phyloP scores from a whole-genome alignment of 768 basidiomycete genomes.

The Auricularia heimuer region DNA sequence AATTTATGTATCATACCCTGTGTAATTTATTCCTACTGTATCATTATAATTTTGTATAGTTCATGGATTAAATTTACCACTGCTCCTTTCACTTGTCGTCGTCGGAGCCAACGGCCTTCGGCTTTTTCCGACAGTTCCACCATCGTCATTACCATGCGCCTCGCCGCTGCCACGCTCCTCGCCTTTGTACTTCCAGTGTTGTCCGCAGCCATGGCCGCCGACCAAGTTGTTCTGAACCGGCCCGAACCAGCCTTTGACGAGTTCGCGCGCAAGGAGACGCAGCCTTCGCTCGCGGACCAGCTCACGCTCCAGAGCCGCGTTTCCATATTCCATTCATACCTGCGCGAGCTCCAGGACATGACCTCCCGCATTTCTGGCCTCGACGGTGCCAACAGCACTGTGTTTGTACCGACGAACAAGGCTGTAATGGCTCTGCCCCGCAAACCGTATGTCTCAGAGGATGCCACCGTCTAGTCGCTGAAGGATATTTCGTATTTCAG shows the following conservation, averaged over 20 bases:
- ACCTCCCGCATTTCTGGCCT: slow-evolving; percentile 35
- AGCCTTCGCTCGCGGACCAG: slow-evolving; percentile 61
- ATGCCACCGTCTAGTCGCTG: background rate
- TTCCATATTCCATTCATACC: slow-evolving; percentile 80
- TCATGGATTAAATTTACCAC: too few species aligned
- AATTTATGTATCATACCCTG: background rate
- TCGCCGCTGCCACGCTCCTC: background rate
- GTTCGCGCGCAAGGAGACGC: background rate
- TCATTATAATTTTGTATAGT: too few species aligned
- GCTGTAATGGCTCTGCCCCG: slow-evolving; percentile 71
- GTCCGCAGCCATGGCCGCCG: background rate
- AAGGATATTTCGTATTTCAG: slow-evolving; percentile 6
- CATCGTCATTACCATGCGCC: background rate
- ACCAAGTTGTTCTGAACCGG: background rate
- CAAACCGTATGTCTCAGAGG: slow-evolving; percentile 53
- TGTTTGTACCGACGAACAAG: slow-evolving; percentile 81
- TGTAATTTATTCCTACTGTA: too few species aligned
- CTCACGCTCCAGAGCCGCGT: slow-evolving; percentile 65
- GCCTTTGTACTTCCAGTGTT: background rate
- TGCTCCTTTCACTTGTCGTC: too few species aligned
- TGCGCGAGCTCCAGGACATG: slow-evolving; percentile 54
- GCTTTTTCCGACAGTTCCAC: too few species aligned
- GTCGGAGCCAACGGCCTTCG: too few species aligned
- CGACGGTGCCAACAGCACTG: slow-evolving; percentile 31
- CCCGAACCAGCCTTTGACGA: background rate